phyloP scores from a whole-genome alignment of 1,139 yeast genomes.

The Debaryomyces singareniensis region DNA sequence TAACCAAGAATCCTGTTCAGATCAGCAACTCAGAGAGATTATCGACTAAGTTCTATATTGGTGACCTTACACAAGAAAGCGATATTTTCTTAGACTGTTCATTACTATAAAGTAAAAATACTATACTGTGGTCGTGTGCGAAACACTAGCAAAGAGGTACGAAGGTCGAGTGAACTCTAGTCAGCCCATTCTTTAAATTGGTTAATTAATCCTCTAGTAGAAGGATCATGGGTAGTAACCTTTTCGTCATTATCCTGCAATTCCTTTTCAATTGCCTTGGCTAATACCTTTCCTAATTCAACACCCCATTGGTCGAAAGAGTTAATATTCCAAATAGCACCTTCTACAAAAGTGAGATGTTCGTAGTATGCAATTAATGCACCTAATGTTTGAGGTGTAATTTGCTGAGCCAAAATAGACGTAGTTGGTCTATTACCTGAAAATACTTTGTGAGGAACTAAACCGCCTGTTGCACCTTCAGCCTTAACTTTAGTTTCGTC shows the following conservation, averaged over 20 bases:
- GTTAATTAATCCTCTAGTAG: slow-evolving; percentile 90
- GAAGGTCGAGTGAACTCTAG: too few species aligned
- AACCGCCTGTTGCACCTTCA: slow-evolving; percentile 82
- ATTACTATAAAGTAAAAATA: too few species aligned
- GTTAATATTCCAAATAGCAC: slow-evolving; percentile 99
- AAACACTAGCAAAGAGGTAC: too few species aligned
- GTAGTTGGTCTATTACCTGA: slow-evolving; percentile 99
- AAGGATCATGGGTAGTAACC: slow-evolving; percentile 73
- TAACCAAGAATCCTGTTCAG: too few species aligned
- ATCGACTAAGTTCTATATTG: too few species aligned
- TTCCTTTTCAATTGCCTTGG: slow-evolving; percentile 90
- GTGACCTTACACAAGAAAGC: too few species aligned
- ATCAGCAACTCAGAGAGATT: too few species aligned
- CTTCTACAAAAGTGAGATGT: slow-evolving; percentile 94
- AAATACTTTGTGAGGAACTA: slow-evolving; percentile 93
- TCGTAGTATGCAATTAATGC: slow-evolving; percentile 96
- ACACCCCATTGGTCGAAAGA: slow-evolving; percentile 99
- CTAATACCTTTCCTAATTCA: slow-evolving; percentile 95
- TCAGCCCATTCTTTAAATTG: slow-evolving; percentile 84
- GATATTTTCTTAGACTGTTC: too few species aligned
- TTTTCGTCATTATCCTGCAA: slow-evolving; percentile 47
- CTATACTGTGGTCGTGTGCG: too few species aligned
- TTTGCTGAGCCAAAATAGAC: slow-evolving; percentile 88
- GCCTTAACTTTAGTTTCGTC: slow-evolving; percentile 74
- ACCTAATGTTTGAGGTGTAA: slow-evolving; percentile 95